A percentile compares a stretch with the other conserved stretches of the same genome.
These are phyloP conservation scores for Metschnikowia arizonensis DNA, from an alignment of 805 yeast genomes.

Conservation along the genomic window DNA sequence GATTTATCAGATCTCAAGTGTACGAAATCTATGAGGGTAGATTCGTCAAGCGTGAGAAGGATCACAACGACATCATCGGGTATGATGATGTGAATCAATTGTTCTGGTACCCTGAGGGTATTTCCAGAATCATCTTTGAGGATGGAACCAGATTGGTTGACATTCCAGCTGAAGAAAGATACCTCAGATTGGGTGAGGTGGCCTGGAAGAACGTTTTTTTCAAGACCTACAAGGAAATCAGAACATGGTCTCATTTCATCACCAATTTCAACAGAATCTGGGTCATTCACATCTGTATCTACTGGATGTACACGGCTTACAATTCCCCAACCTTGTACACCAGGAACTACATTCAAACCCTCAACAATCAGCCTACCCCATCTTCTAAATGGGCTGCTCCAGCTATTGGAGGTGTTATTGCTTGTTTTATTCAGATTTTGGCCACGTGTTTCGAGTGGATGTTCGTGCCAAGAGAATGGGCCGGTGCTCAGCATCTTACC, in stretches of 20 bases:
- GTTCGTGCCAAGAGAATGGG: constrained; percentile 97
- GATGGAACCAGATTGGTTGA: constrained; percentile 93
- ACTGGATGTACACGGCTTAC: constrained; percentile 94
- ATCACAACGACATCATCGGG: constrained; percentile 77
- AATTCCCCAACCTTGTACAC: constrained; percentile 92
- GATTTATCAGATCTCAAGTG: constrained; percentile 74
- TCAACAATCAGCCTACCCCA: constrained; percentile 81
- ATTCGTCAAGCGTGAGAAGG: constrained; percentile 79
- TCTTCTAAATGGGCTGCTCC: constrained; percentile 91
- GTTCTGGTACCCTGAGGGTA: constrained; percentile 99
- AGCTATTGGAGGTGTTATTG: constrained; percentile 90
- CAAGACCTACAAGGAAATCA: constrained; percentile 70
- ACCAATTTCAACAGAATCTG: constrained; percentile 85
- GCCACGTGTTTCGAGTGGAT: constrained; percentile 94
- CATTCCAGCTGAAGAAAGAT: constrained; percentile 86
- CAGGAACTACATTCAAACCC: constrained; percentile 74
- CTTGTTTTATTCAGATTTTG: constrained; percentile 70
- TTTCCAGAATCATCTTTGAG: constrained; percentile 82
- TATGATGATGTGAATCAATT: constrained; percentile 98
- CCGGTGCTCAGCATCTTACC: constrained; percentile 95
- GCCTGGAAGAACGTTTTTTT: constrained; percentile 85
- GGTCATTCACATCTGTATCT: constrained; percentile 85
- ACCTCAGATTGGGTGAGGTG: constrained; percentile 82
- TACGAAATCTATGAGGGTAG: constrained; percentile 79
- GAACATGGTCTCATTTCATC: constrained; percentile 73